Conservation (phyloP, 352 stramenopile genomes). For the Bremia lactucae region DNA sequence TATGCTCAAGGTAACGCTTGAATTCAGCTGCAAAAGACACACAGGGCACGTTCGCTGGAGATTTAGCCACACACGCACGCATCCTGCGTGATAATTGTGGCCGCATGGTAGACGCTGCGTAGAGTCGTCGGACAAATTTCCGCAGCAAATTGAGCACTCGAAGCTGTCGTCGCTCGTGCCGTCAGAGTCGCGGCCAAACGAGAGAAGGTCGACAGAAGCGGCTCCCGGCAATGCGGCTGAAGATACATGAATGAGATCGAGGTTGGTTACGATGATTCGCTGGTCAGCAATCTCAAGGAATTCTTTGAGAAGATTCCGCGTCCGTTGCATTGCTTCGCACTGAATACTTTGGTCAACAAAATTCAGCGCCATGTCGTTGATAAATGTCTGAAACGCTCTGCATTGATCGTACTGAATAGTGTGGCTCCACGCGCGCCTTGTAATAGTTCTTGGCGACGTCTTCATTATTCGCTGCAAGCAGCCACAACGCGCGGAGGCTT, state of each 20-base stretch:
- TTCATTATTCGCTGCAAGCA: slow-evolving; percentile 44
- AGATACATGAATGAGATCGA: slow-evolving; percentile 14
- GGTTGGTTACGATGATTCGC: slow-evolving; percentile 19
- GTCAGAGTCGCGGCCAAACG: slow-evolving; percentile 3
- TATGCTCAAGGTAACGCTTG: background rate
- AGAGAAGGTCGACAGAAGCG: slow-evolving; percentile 3
- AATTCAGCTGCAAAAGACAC: slow-evolving; percentile 30
- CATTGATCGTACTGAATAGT: slow-evolving; percentile 36
- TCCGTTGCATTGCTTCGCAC: slow-evolving; percentile 30
- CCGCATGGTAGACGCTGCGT: slow-evolving; percentile 44
- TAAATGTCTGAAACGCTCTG: slow-evolving; percentile 41
- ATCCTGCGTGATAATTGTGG: slow-evolving; percentile 57
- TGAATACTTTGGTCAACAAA: slow-evolving; percentile 25
- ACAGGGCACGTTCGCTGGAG: slow-evolving; percentile 64
- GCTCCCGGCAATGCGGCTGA: slow-evolving; percentile 2
- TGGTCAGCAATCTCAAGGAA: slow-evolving; percentile 42
- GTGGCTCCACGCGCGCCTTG: slow-evolving; percentile 9
- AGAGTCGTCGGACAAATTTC: slow-evolving; percentile 27
- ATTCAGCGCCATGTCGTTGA: slow-evolving; percentile 47
- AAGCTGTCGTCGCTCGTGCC: slow-evolving; percentile 22
- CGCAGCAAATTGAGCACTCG: slow-evolving; percentile 67
- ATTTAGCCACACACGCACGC: slow-evolving; percentile 56
- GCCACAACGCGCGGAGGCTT: slow-evolving; percentile 37
- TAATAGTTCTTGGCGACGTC: slow-evolving; percentile 5
- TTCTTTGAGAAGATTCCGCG: slow-evolving; percentile 28